Evolutionary conservation across 1,284 basidiomycete species (phyloP).

Genomic region (Neonothopanus nambi): DNA sequence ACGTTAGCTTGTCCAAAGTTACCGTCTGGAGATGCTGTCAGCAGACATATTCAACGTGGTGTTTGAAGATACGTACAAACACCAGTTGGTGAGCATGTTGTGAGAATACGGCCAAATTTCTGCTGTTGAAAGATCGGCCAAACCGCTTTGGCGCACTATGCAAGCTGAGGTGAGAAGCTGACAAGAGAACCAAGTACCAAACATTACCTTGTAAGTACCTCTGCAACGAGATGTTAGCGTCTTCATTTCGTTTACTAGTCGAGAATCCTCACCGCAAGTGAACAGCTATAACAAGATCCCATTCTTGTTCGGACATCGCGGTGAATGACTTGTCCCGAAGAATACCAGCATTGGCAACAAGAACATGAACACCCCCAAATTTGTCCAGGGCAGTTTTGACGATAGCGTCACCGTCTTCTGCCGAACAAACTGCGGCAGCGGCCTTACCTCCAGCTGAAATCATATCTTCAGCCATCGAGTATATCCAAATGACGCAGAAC

Average conservation of each 20-base stretch:
- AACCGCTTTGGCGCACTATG: slow-evolving; percentile 84
- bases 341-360: slow-evolving; percentile 95
- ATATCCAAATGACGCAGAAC: background rate
- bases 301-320: slow-evolving; percentile 89
- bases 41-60: background rate
- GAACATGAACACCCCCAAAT: slow-evolving; percentile 87
- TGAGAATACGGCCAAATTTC: slow-evolving; percentile 95
- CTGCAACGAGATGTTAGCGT: slow-evolving; percentile 30
- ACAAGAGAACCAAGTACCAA: background rate
- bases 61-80: slow-evolving; percentile 64
- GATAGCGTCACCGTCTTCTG: slow-evolving; percentile 89
- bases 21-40: slow-evolving; percentile 58
- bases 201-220: slow-evolving; percentile 65
- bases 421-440: slow-evolving; percentile 81
- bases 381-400: slow-evolving; percentile 87
- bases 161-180: background rate
- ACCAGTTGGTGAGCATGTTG: slow-evolving; percentile 91
- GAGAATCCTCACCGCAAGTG: slow-evolving; percentile 67
- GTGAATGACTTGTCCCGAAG: slow-evolving; percentile 91
- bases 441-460: slow-evolving; percentile 85
- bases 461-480: slow-evolving; percentile 8
- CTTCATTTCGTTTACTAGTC: background rate
- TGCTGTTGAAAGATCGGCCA: slow-evolving; percentile 99
- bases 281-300: slow-evolving; percentile 90
- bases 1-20: slow-evolving; percentile 94